Conservation (phyloP, 805 yeast species). For the Candida chauliodis region DNA sequence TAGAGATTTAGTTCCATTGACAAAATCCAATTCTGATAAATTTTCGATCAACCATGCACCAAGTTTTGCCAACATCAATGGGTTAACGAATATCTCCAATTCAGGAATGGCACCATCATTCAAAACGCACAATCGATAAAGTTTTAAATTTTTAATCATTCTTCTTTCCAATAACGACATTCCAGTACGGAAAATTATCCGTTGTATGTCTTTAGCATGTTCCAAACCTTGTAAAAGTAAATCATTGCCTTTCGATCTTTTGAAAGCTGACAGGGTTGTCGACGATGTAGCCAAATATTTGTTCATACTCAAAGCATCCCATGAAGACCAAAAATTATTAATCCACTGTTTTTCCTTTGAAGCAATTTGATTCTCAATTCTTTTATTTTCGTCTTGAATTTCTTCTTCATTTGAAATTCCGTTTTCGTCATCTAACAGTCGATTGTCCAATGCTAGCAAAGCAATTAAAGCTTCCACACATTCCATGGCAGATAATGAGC, state of each 20-base stretch:
- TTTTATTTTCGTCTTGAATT: constrained; percentile 20
- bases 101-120: constrained; percentile 79
- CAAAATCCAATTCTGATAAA: constrained; percentile 70
- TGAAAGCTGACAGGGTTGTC: constrained; percentile 12
- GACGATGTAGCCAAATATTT: constrained; percentile 16
- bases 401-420: constrained; percentile 17
- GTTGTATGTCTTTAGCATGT: constrained; percentile 80
- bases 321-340: constrained; percentile 61
- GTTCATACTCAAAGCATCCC: constrained; percentile 47
- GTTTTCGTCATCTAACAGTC: constrained; percentile 7
- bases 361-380: constrained; percentile 26
- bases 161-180: constrained; percentile 84
- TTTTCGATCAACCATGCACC: constrained; percentile 92
- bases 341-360: constrained; percentile 66
- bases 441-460: constrained; percentile 63
- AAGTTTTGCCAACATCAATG: constrained; percentile 75
- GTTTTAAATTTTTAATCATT: constrained; percentile 70
- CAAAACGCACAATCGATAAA: constrained; percentile 81
- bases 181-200: constrained; percentile 81
- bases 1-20: constrained; percentile 38
- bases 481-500: constrained; percentile 87
- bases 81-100: constrained; percentile 73
- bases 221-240: constrained; percentile 67
- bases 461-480: constrained; percentile 88
- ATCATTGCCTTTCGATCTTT: constrained; percentile 44